Conservation (phyloP, 2,329 filamentous ascomycete species). For the Tolypocladium endophyticum region DNA sequence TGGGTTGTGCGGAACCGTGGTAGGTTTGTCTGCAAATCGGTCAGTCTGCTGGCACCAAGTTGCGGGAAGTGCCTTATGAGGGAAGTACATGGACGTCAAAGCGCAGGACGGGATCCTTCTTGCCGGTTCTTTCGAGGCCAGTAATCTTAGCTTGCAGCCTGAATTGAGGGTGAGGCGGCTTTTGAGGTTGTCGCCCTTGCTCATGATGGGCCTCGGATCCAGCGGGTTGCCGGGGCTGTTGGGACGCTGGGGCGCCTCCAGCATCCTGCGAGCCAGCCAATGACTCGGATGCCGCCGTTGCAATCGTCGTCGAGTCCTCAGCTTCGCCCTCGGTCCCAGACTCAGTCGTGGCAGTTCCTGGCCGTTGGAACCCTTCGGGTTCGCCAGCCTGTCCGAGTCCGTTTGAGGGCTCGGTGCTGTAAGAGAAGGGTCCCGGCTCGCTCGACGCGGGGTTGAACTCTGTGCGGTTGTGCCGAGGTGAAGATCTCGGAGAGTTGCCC, state of each 20-base stretch:
- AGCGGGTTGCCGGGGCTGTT: slow-evolving; percentile 14
- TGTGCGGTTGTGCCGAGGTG: slow-evolving; percentile 35
- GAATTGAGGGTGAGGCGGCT: slow-evolving; percentile 60
- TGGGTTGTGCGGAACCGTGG: slow-evolving; percentile 95
- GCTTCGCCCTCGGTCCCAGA: slow-evolving; percentile 32
- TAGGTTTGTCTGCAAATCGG: slow-evolving; percentile 71
- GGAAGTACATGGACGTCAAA: slow-evolving; percentile 85
- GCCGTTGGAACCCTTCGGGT: slow-evolving; percentile 31
- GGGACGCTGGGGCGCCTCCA: slow-evolving; percentile 9
- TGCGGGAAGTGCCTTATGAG: background rate
- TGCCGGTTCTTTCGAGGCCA: slow-evolving; percentile 80
- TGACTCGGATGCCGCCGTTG: slow-evolving; percentile 3
- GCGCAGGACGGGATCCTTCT: slow-evolving; percentile 88
- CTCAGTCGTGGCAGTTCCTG: slow-evolving; percentile 34
- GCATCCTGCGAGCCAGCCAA: slow-evolving; percentile 7
- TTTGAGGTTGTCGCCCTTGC: slow-evolving; percentile 37
- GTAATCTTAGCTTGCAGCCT: slow-evolving; percentile 94
- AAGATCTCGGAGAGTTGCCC: slow-evolving; percentile 42
- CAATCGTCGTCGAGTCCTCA: slow-evolving; percentile 19
- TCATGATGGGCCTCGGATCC: slow-evolving; percentile 10
- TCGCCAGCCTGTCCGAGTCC: slow-evolving; percentile 27
- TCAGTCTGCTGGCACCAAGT: slow-evolving; percentile 1
- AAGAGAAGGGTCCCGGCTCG: slow-evolving; percentile 34
- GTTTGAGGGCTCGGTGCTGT: slow-evolving; percentile 31
- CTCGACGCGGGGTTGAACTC: slow-evolving; percentile 29